Percentiles rank a stretch among this genome's conserved stretches.
phyloP scores from a whole-genome alignment of 1,139 yeast species.

The Geotrichum candidum region DNA sequence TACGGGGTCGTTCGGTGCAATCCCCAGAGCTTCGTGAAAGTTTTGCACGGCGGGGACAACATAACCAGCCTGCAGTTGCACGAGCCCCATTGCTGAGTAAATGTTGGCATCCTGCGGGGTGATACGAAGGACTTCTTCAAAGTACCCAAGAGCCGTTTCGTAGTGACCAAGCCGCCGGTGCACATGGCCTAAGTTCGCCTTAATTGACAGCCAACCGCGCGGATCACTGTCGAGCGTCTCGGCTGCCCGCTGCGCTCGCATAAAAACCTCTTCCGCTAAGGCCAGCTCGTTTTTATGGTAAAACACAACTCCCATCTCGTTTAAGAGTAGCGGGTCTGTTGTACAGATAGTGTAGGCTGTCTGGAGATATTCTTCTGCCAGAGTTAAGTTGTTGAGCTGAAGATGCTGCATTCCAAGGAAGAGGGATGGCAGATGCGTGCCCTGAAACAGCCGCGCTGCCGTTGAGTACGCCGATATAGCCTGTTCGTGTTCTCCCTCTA shows the following conservation, averaged over 20 bases:
- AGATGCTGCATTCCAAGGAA: slow-evolving; percentile 95
- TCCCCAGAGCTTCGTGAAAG: slow-evolving; percentile 75
- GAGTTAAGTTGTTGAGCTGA: slow-evolving; percentile 71
- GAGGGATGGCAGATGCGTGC: slow-evolving; percentile 84
- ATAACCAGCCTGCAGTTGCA: slow-evolving; percentile 66
- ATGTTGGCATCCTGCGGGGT: slow-evolving; percentile 70
- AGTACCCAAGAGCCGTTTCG: slow-evolving; percentile 65
- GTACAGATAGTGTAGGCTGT: slow-evolving; percentile 75
- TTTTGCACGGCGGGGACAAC: slow-evolving; percentile 54
- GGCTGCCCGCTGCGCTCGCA: slow-evolving; percentile 68
- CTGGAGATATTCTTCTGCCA: slow-evolving; percentile 80
- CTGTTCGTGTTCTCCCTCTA: slow-evolving; percentile 97
- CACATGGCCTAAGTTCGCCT: slow-evolving; percentile 87
- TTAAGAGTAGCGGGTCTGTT: slow-evolving; percentile 77
- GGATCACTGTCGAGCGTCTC: slow-evolving; percentile 68
- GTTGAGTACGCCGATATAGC: slow-evolving; percentile 96
- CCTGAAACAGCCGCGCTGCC: slow-evolving; percentile 90
- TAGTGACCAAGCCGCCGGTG: slow-evolving; percentile 61
- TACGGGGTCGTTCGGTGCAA: slow-evolving; percentile 75
- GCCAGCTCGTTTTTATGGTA: slow-evolving; percentile 68
- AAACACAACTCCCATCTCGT: slow-evolving; percentile 86
- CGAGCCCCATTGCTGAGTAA: slow-evolving; percentile 77
- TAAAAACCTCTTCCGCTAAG: slow-evolving; percentile 66
- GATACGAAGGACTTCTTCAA: slow-evolving; percentile 66
- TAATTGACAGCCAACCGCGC: slow-evolving; percentile 80